Conservation (phyloP, 1,284 basidiomycete species). For the Naganishia sp. region DNA sequence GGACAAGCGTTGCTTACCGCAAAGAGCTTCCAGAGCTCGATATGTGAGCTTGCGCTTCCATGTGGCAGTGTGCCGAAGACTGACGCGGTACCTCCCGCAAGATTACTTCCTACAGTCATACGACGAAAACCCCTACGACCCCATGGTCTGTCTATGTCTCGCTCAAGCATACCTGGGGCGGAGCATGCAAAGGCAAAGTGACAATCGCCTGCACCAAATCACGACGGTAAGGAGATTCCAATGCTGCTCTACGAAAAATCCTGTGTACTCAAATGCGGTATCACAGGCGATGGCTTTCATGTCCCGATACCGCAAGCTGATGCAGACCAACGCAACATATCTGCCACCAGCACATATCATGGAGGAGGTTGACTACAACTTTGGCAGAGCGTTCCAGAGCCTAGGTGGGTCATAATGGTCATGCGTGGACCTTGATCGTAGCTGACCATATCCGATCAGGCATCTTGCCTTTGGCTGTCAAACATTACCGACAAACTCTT, state of each 20-base stretch:
- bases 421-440: not conserved
- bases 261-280: conserved; percentile 5
- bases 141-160: conserved; percentile 77
- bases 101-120: conserved; percentile 88
- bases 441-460: conserved; percentile 57
- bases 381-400: conserved; percentile 86
- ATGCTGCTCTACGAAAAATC: not conserved
- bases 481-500: conserved; percentile 77
- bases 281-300: conserved; percentile 77
- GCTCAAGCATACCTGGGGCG: conserved; percentile 82
- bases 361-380: conserved; percentile 86
- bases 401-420: conserved; percentile 61
- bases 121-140: conserved; percentile 78
- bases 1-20: conserved; percentile 81
- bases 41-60: conserved; percentile 61
- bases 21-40: conserved; percentile 83
- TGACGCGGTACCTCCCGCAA: conserved; percentile 44
- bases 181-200: conserved; percentile 88
- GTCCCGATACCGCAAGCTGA: conserved; percentile 67
- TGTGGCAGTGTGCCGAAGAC: not conserved
- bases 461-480: conserved; percentile 73
- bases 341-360: conserved; percentile 51
- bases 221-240: conserved; percentile 63
- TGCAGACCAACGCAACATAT: conserved; percentile 53
- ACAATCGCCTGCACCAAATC: conserved; percentile 83